Base-by-base conservation (phyloP, 345 rosid genomes). In the Heritiera littoralis region DNA sequence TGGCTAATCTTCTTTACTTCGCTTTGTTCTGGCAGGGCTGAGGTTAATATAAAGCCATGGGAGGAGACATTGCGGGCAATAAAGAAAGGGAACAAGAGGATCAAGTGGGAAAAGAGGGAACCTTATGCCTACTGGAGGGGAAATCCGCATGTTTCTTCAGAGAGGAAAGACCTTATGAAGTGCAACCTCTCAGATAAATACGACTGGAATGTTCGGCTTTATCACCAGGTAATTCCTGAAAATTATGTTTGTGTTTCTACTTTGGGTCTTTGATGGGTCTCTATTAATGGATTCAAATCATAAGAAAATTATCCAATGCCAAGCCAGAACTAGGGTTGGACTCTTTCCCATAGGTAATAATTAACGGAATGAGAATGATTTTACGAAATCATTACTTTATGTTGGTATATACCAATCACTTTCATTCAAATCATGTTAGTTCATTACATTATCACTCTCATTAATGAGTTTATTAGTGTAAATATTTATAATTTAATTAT, bases 31-130 rank as follows among this genome's bases (percentile, higher is more conserved):
- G 28, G 51, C 51, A 84, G 89, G 84, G 87, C 83, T 23, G 87
- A 86, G 87, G 67, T 60, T n/a, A 82, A 82, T 35, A 59, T 86
- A 46, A 81, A 66, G 81, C 89, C 89, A 23, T 84, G 89, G 87
- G 56, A 61, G 43, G 58, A 49, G 46, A 55, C 55, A 52, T 45
- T 81, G 74, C 54, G 56, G 65, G 86, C 80, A 45, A 80, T 86
- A 15, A 79, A 59, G 67, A 72, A 80, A 77, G 85, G 81, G 6
- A 79, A 46, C 11, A 18, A 76, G 72, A 72, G 79, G 66, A 77
- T 32, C 11, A 30, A 77, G 52, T 85, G 87, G 87, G 73, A 73
- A 18, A 71, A 85, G 12, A 82, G 84, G 65, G 75, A 71, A n/a
- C 85, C 87, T 30, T 80, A 77, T 13, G 85, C 87, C 58, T 79